phyloP scores from a whole-genome alignment of 202 grass and related monocot species.

The Dendrocalamus latiflorus region DNA sequence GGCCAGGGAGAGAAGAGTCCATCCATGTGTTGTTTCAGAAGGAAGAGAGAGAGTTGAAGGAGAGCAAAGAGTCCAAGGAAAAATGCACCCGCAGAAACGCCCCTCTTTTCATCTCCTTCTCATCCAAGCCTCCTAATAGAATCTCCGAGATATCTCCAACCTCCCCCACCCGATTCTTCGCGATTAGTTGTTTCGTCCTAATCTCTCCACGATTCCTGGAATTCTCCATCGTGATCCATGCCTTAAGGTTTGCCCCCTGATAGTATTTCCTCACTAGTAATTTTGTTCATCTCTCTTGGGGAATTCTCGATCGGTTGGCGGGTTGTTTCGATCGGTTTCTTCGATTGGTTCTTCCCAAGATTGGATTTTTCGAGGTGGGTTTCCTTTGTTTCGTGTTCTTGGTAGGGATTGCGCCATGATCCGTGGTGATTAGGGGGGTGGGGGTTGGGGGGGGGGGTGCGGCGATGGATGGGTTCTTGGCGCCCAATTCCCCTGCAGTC shows the following conservation, averaged over 20 bases:
- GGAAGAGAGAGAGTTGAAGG: too few relatives aligned
- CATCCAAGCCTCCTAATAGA: too few relatives aligned
- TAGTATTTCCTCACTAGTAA: slow-evolving; percentile 1
- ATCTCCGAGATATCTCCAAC: slow-evolving; percentile 8
- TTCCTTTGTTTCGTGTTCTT: slow-evolving; percentile 16
- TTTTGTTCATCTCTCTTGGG: slow-evolving; percentile 9
- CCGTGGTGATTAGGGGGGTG: slow-evolving; percentile 43
- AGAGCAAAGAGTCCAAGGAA: too few relatives aligned
- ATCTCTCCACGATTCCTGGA: neutral
- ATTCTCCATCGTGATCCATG: neutral
- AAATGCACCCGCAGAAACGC: too few relatives aligned
- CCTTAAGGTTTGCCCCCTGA: slow-evolving; percentile 6
- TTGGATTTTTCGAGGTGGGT: neutral
- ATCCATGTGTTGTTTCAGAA: too few relatives aligned
- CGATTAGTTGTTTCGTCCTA: neutral
- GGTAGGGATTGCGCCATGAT: slow-evolving; percentile 9
- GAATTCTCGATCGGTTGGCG: neutral
- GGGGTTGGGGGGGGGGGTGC: neutral
- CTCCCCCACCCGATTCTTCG: neutral
- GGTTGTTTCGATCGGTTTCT: neutral
- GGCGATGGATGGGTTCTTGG: neutral
- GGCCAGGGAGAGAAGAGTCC: too few relatives aligned
- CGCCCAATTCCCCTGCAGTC: neutral
- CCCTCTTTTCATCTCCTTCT: too few relatives aligned
- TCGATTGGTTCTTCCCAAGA: neutral